Evolutionary conservation across 441 rosid species (phyloP), one percentile per base, ranked within the genome.

Genomic region (Viola pubescens): DNA sequence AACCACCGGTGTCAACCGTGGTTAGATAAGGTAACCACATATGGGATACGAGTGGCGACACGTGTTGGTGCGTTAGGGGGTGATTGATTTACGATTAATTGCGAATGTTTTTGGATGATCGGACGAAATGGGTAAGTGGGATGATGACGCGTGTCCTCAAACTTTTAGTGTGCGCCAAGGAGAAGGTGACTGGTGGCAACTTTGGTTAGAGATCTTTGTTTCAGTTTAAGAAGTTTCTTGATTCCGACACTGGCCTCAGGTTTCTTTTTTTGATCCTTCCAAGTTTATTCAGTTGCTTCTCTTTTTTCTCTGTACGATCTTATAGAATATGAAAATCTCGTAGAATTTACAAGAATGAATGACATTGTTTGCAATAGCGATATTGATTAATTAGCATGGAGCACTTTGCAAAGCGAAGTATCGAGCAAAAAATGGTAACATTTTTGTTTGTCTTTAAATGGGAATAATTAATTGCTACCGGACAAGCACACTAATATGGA

Each of bases 51-150:
- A 64, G 73, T 63, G 64, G 69, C 58, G 64, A 75, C 87, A 80
- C 80, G 85, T 76, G 87, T 71, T 49, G 51, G 52, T 8, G 67
- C 37, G 45, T 50, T 10, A 7, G 41, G n/a, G 48, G 54, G 37
- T 37, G 6, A 1, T 52, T 46, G 66, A 12, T 45, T 54, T 52
- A 11, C 34, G 47, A 44, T 51, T 63, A 48, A 38, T 60, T 11
- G 37, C 12, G 5, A 44, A 1, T 3, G 0, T 1, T 1, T 0
- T 46, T 8, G 0, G 0, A 26, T 6, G 11, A 3, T 54, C 4
- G 44, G 44, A 13, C 3, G 49, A 41, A 4, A n/a, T 45, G 9
- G 19, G 13, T 0, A 11, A 14, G 45, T 50, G 50, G 37, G 34
- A 65, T 34, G 3, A 26, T 4, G 7, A 58, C 77, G 66, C 74